A percentile compares a stretch with the other conserved stretches of the same genome.
phyloP scores from a whole-genome alignment of 495 filamentous ascomycete genomes.

The Daldinia grandis region DNA sequence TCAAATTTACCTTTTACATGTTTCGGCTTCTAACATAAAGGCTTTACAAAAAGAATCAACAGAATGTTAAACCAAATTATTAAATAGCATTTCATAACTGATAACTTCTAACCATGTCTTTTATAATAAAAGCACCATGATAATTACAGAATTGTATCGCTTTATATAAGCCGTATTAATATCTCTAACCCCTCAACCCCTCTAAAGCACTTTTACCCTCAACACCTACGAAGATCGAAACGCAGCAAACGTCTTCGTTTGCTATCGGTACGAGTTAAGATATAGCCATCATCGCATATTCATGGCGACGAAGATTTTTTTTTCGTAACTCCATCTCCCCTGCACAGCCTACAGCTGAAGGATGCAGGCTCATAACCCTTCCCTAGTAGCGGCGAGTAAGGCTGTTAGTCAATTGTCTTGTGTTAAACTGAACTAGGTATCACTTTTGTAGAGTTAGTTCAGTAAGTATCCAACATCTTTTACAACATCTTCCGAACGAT shows the following conservation, averaged over 20 bases:
- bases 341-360: not conserved
- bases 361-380: slow-evolving; percentile 31
- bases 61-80: not conserved
- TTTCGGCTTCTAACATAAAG: too few relatives aligned
- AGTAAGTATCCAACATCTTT: slow-evolving; percentile 15
- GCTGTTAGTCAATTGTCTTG: slow-evolving; percentile 27
- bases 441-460: slow-evolving; percentile 32
- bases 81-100: not conserved
- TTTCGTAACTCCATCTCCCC: not conserved
- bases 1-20: too few relatives aligned
- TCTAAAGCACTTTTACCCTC: not conserved
- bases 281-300: not conserved
- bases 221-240: not conserved
- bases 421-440: slow-evolving; percentile 14
- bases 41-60: too few relatives aligned
- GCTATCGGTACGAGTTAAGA: too few relatives aligned
- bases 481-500: not conserved
- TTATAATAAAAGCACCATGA: too few relatives aligned
- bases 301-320: not conserved
- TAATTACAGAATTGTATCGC: too few relatives aligned
- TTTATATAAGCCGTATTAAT: too few relatives aligned
- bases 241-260: not conserved
- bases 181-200: too few relatives aligned
- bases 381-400: slow-evolving; percentile 26
- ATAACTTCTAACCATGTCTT: too few relatives aligned